Percentiles rank a stretch among this genome's conserved stretches.
These are phyloP conservation scores for Eucalyptus pauciflora DNA, from an alignment of 345 rosid genomes.

Conservation along the genomic window DNA sequence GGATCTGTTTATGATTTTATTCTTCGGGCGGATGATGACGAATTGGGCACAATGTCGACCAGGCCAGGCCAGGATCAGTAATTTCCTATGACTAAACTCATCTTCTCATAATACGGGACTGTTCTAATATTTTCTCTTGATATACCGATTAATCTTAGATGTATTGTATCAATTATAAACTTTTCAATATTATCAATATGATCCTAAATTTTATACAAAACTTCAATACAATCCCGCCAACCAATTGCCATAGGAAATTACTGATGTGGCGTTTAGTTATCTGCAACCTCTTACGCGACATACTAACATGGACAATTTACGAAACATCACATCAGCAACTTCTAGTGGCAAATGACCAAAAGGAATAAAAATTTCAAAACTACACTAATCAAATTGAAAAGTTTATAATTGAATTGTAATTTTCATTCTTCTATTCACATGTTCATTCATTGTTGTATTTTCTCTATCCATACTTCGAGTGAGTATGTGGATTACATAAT, in stretches of 20 bases:
- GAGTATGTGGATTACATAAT: neutral
- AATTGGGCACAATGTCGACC: neutral
- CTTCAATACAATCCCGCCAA: accelerated
- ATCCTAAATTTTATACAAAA: neutral
- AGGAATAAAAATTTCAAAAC: too few species aligned
- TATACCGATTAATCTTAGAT: neutral
- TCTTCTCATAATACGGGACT: too few species aligned
- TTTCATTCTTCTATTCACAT: neutral
- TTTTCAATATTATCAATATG: neutral
- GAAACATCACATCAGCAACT: accelerated
- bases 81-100: too few species aligned
- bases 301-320: neutral
- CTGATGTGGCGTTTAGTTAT: accelerated
- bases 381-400: neutral
- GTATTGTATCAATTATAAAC: accelerated
- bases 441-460: neutral
- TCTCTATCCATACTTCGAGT: neutral
- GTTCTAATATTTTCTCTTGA: neutral
- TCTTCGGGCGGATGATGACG: neutral
- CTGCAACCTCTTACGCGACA: accelerated
- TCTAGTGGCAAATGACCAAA: neutral
- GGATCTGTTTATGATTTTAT: neutral
- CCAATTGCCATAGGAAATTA: neutral
- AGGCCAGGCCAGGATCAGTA: too few species aligned
- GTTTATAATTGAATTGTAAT: neutral